These are phyloP conservation scores for Exophiala sideris DNA, from an alignment of 2,329 filamentous ascomycete species.

Conservation along the genomic window DNA sequence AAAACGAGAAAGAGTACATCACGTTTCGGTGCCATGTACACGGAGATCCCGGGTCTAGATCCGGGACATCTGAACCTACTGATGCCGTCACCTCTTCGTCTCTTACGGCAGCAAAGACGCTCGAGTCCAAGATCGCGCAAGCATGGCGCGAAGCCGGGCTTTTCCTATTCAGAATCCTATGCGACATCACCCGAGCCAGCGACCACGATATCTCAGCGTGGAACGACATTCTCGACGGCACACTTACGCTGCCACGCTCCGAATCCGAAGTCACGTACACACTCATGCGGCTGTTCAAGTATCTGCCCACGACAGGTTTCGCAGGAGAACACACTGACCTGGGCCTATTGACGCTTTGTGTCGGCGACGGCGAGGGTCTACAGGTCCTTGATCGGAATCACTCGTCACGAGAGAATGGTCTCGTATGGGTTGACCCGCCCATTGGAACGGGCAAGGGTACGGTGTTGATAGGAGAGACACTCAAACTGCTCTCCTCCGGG, in stretches of 20 bases:
- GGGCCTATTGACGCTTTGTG: slow-evolving; percentile 31
- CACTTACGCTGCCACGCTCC: slow-evolving; percentile 17
- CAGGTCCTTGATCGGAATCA: slow-evolving; percentile 25
- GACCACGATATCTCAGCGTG: slow-evolving; percentile 25
- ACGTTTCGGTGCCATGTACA: slow-evolving; percentile 27
- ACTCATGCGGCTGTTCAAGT: slow-evolving; percentile 31
- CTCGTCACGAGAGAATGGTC: not conserved
- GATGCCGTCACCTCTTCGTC: too few relatives aligned
- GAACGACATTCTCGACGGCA: slow-evolving; percentile 28
- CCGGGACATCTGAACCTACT: too few relatives aligned
- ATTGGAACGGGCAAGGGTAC: slow-evolving; percentile 9
- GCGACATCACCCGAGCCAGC: slow-evolving; percentile 27
- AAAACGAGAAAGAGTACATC: slow-evolving; percentile 31
- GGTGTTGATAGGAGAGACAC: slow-evolving; percentile 28
- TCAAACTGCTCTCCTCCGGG: slow-evolving; percentile 24
- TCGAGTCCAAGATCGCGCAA: slow-evolving; percentile 11
- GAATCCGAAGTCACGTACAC: slow-evolving; percentile 22
- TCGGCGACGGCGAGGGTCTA: slow-evolving; percentile 29
- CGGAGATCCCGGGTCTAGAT: too few relatives aligned
- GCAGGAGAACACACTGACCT: slow-evolving; percentile 30
- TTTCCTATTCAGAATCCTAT: slow-evolving; percentile 29
- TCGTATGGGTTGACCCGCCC: slow-evolving; percentile 23
- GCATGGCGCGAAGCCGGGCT: slow-evolving; percentile 26
- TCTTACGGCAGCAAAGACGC: not conserved
- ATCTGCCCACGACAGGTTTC: slow-evolving; percentile 26